phyloP scores from a whole-genome alignment of 805 yeast species.

The Candida vaughaniae region DNA sequence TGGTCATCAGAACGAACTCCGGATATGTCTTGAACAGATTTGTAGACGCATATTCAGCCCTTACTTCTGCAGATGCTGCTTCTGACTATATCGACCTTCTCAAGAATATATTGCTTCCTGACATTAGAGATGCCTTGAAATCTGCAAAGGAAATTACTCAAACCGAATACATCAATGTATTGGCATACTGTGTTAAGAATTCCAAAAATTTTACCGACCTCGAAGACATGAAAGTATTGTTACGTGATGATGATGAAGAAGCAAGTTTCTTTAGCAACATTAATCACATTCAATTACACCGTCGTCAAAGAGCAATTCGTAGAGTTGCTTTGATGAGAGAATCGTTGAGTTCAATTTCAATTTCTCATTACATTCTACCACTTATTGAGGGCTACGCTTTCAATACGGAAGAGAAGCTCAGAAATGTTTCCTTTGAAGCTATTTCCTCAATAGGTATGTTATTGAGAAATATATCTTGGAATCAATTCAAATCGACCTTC shows the following conservation, averaged over 20 bases:
- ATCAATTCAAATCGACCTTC: conserved; percentile 74
- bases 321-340: conserved; percentile 52
- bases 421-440: conserved; percentile 66
- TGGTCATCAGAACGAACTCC: conserved; percentile 78
- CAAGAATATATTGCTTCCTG: conserved; percentile 59
- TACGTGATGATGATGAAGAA: conserved; percentile 67
- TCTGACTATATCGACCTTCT: conserved; percentile 39
- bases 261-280: conserved; percentile 77
- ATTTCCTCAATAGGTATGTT: conserved; percentile 60
- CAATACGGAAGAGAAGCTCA: conserved; percentile 53
- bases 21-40: conserved; percentile 61
- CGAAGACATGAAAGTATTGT: conserved; percentile 62
- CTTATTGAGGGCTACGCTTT: conserved; percentile 78
- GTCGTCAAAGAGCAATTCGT: conserved; percentile 82
- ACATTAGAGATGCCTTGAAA: conserved; percentile 65
- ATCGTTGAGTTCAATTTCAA: conserved; percentile 51
- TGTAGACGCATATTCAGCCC: conserved; percentile 51
- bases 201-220: conserved; percentile 48
- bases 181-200: conserved; percentile 60
- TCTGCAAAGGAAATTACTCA: conserved; percentile 58
- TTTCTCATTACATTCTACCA: conserved; percentile 82
- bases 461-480: conserved; percentile 63
- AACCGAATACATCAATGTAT: conserved; percentile 64
- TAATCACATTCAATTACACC: conserved; percentile 77
- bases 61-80: conserved; percentile 22